Percentiles rank a stretch among this genome's conserved stretches.
Conservation (phyloP, 164 flowering plant genomes). For the Kingdonia uniflora region DNA sequence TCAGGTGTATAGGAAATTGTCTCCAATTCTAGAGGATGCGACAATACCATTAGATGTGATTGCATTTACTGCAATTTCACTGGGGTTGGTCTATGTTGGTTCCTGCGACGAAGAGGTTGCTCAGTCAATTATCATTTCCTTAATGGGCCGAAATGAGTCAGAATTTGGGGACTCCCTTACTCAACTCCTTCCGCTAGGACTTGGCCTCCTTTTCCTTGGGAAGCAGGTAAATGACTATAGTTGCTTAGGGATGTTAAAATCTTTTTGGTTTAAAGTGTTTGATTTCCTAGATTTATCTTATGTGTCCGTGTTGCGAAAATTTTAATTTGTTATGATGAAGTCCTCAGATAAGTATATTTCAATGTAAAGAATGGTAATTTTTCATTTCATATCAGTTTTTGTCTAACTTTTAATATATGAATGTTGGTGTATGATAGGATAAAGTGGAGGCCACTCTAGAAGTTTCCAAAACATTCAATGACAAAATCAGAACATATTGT, state of each 20-base stretch:
- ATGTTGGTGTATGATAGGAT: slow-evolving; percentile 40
- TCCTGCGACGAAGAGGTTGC: slow-evolving; percentile 97
- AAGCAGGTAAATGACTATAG: slow-evolving; percentile 56
- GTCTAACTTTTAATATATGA: no score
- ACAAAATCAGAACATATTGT: slow-evolving; percentile 82
- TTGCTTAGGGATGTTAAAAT: no score
- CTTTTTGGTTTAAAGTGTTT: neutral
- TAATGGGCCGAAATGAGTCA: slow-evolving; percentile 85
- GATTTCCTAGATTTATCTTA: no score
- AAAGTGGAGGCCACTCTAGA: slow-evolving; percentile 93
- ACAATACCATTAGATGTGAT: slow-evolving; percentile 82
- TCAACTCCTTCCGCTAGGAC: slow-evolving; percentile 76
- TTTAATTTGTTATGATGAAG: no score
- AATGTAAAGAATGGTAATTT: no score
- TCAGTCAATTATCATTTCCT: slow-evolving; percentile 80
- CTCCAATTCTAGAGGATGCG: slow-evolving; percentile 61
- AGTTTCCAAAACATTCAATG: slow-evolving; percentile 87
- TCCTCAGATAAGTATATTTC: no score
- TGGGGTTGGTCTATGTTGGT: slow-evolving; percentile 89
- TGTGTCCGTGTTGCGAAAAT: no score
- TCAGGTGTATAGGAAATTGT: slow-evolving; percentile 52
- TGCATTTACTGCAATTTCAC: slow-evolving; percentile 82
- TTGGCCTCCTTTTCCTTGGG: slow-evolving; percentile 94
- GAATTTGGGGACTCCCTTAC: slow-evolving; percentile 80
- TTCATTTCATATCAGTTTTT: no score